A percentile compares a stretch with the other conserved stretches of the same genome.
Evolutionary conservation across 495 filamentous ascomycete genomes (phyloP).

Genomic region (Recurvomyces mirabilis): DNA sequence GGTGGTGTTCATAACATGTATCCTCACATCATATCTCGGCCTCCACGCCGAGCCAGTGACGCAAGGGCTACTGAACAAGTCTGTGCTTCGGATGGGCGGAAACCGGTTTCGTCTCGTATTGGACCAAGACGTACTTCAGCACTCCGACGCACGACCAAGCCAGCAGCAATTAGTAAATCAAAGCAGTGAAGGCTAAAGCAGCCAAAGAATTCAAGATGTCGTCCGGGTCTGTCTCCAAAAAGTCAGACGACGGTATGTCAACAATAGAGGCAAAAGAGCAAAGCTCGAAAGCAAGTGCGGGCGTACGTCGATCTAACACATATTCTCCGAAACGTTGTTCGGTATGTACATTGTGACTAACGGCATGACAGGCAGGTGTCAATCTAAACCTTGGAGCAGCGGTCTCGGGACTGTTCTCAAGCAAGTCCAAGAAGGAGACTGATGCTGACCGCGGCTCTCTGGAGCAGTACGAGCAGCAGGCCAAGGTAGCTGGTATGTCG

Average conservation of each 20-base stretch:
- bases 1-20: too few species aligned
- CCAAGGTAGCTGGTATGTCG: constrained; percentile 5
- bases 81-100: too few species aligned
- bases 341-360: not conserved
- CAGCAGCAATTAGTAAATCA: too few species aligned
- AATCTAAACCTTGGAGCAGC: constrained; percentile 31
- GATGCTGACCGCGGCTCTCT: constrained; percentile 23
- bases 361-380: constrained; percentile 25
- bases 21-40: too few species aligned
- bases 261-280: not conserved
- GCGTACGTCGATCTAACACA: not conserved
- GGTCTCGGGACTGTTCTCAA: constrained; percentile 23
- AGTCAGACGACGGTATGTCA: not conserved
- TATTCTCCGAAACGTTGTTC: not conserved
- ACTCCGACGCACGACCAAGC: too few species aligned
- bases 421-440: constrained; percentile 27
- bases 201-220: not conserved
- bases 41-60: too few species aligned
- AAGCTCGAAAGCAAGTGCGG: not conserved
- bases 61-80: too few species aligned
- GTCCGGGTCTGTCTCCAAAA: not conserved
- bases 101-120: too few species aligned
- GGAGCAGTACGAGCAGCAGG: constrained; percentile 19
- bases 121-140: too few species aligned
- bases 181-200: too few species aligned